A percentile compares a stretch with the other conserved stretches of the same genome.
Conservation (phyloP, 169 alveolate species). For the Theileria sp. region DNA sequence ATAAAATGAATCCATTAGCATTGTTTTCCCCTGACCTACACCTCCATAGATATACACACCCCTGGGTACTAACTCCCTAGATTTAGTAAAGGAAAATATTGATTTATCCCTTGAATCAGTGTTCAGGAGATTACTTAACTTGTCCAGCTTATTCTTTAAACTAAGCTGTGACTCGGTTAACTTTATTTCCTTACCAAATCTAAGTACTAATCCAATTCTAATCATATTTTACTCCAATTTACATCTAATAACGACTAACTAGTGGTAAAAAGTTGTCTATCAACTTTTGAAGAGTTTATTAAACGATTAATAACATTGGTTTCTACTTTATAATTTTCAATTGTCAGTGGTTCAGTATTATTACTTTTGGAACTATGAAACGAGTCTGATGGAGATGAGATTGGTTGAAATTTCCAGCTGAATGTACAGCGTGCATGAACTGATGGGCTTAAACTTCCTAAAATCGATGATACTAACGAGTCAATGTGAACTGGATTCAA, state of each 20-base stretch:
- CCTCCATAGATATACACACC: conserved; percentile 74
- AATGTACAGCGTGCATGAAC: conserved; percentile 57
- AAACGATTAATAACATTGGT: neutral
- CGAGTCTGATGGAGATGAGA: too few relatives aligned
- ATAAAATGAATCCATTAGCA: conserved; percentile 70
- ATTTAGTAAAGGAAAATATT: neutral
- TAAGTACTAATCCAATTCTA: neutral
- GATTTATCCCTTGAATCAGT: neutral
- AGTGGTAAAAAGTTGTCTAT: neutral
- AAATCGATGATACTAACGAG: conserved; percentile 23
- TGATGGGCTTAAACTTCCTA: conserved; percentile 43
- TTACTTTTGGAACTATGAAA: neutral
- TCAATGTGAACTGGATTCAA: conserved; percentile 58
- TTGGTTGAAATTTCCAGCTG: conserved; percentile 44
- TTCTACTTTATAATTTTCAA: conserved; percentile 2
- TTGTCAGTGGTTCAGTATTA: conserved; percentile 18
- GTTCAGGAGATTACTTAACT: neutral
- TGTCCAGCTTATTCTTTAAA: conserved; percentile 14
- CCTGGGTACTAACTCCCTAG: neutral
- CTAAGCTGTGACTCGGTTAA: conserved; percentile 15
- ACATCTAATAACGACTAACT: too few relatives aligned
- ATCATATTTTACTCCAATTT: neutral
- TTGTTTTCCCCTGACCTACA: conserved; percentile 80
- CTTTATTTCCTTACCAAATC: neutral
- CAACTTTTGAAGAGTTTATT: neutral